phyloP scores from a whole-genome alignment of 75 land plant species.

The Chamaecyparis obtusa region DNA sequence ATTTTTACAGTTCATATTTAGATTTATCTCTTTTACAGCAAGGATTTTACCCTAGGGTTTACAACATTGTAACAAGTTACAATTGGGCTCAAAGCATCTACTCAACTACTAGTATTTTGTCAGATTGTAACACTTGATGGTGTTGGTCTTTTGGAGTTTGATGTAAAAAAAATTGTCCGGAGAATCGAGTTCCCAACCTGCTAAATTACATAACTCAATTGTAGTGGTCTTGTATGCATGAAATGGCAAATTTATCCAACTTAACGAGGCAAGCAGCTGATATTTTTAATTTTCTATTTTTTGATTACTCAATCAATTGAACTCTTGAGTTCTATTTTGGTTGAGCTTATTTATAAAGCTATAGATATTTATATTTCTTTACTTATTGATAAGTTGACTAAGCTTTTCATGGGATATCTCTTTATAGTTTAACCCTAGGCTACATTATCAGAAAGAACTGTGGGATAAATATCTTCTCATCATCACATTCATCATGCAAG shows the following conservation, averaged over 20 bases:
- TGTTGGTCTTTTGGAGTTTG: too few relatives aligned
- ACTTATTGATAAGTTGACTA: neutral
- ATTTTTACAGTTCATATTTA: neutral
- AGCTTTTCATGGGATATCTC: neutral
- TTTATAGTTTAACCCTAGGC: neutral
- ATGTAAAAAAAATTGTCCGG: too few relatives aligned
- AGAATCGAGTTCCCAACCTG: too few relatives aligned
- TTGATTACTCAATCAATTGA: neutral
- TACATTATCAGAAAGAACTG: neutral
- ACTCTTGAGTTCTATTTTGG: neutral
- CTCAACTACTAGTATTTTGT: too few relatives aligned
- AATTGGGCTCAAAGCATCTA: neutral
- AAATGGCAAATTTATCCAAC: neutral
- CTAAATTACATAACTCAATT: too few relatives aligned
- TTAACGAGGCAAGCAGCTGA: neutral
- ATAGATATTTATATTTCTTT: neutral
- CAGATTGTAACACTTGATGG: neutral
- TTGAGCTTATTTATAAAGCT: neutral
- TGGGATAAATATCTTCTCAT: neutral
- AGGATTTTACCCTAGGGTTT: neutral
- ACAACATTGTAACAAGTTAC: neutral
- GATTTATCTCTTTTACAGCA: neutral
- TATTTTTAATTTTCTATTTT: too few relatives aligned
- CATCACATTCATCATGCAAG: neutral
- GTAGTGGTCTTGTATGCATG: neutral